These are phyloP conservation scores for Ophiocordyceps camponoti-saundersi DNA, from an alignment of 2,329 filamentous ascomycete genomes.

Conservation along the genomic window DNA sequence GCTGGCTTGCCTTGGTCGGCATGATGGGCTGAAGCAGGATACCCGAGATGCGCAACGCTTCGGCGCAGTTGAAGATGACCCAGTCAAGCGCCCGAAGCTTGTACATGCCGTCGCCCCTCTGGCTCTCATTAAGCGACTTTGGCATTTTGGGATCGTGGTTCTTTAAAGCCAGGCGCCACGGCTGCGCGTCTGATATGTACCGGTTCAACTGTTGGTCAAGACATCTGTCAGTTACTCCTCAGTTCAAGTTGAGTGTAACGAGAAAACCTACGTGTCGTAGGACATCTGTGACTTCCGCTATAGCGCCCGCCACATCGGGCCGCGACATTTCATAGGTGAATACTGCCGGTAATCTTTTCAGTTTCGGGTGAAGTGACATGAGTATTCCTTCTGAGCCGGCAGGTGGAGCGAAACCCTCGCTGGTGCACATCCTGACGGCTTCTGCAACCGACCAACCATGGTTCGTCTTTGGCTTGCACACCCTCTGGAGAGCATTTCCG, in stretches of 20 bases:
- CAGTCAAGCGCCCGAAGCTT: constrained; percentile 22
- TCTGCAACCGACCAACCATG: constrained; percentile 44
- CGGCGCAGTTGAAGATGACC: constrained; percentile 53
- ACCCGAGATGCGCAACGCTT: constrained; percentile 60
- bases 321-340: too few relatives aligned
- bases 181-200: constrained; percentile 40
- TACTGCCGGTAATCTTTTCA: too few relatives aligned
- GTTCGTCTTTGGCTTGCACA: constrained; percentile 43
- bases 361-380: background rate
- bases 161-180: constrained; percentile 43
- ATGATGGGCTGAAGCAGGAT: constrained; percentile 88
- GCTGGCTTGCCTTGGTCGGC: constrained; percentile 53
- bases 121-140: too few relatives aligned
- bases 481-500: constrained; percentile 62
- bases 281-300: constrained; percentile 36
- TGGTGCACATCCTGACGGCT: constrained; percentile 25
- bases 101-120: too few relatives aligned
- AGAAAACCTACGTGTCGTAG: constrained; percentile 36
- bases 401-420: constrained; percentile 8
- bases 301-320: too few relatives aligned
- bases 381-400: background rate
- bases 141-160: constrained; percentile 17
- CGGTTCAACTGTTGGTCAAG: constrained; percentile 18
- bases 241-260: background rate
- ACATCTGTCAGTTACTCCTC: constrained; percentile 3